Evolutionary conservation across 208 protist species (phyloP).

Genomic region (Trypanosoma scelopori): DNA sequence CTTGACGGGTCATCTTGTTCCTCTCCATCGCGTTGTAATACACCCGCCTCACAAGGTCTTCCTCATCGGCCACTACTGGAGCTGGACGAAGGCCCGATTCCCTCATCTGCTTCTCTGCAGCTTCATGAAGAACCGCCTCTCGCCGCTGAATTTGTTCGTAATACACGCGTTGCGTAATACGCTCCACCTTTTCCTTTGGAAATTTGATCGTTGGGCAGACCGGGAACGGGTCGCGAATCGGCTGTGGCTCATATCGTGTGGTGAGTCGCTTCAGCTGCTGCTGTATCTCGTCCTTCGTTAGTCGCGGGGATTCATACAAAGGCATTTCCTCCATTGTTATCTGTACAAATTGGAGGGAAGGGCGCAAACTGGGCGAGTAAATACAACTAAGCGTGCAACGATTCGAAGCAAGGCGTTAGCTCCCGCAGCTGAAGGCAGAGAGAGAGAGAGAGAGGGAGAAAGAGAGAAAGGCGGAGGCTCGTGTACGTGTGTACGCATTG

Average conservation of each 20-base stretch:
- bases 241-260: slow-evolving; percentile 23
- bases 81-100: slow-evolving; percentile 19
- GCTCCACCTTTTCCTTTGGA: slow-evolving; percentile 47
- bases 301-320: neutral
- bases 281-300: slow-evolving; percentile 64
- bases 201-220: slow-evolving; percentile 54
- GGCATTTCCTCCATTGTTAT: slow-evolving; percentile 7
- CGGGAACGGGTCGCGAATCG: slow-evolving; percentile 60
- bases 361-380: slow-evolving; percentile 7
- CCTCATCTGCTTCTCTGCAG: slow-evolving; percentile 24
- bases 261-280: slow-evolving; percentile 54
- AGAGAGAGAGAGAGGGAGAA: too few species aligned
- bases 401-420: neutral
- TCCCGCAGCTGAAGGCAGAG: too few species aligned
- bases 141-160: slow-evolving; percentile 46
- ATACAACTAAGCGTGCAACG: neutral
- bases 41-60: slow-evolving; percentile 50
- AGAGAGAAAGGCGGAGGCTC: too few species aligned
- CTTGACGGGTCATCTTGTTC: slow-evolving; percentile 33
- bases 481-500: too few species aligned
- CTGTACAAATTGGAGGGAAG: neutral
- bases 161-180: slow-evolving; percentile 72
- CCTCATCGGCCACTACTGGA: slow-evolving; percentile 26
- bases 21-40: slow-evolving; percentile 46
- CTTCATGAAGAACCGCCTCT: slow-evolving; percentile 29